These are phyloP conservation scores for Volvariella volvacea DNA, from an alignment of 1,284 basidiomycete species.

Conservation along the genomic window DNA sequence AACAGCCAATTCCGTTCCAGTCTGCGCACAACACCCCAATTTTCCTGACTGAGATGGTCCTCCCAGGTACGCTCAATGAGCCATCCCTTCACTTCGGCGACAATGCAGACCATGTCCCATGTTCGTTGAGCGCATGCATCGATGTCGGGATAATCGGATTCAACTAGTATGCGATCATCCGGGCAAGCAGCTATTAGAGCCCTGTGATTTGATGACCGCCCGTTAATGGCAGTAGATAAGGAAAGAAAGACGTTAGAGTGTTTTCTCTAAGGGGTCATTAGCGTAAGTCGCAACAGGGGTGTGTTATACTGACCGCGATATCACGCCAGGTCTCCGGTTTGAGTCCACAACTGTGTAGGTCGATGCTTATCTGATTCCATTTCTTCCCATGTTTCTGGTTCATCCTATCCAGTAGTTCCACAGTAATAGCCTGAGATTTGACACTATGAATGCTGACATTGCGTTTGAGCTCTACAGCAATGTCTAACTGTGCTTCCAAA, in stretches of 20 bases:
- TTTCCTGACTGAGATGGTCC: slow-evolving; percentile 25
- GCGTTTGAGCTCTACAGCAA: slow-evolving; percentile 66
- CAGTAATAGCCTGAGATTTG: slow-evolving; percentile 57
- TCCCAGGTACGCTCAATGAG: slow-evolving; percentile 53
- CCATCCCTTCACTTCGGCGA: slow-evolving; percentile 66
- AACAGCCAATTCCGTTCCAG: slow-evolving; percentile 61
- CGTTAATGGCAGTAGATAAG: slow-evolving; percentile 72
- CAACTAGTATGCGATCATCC: slow-evolving; percentile 60
- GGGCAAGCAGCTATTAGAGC: slow-evolving; percentile 54
- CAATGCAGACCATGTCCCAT: slow-evolving; percentile 61
- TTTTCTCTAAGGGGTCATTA: slow-evolving; percentile 39
- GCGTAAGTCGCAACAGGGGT: not conserved
- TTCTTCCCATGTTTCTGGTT: slow-evolving; percentile 37
- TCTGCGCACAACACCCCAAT: slow-evolving; percentile 58
- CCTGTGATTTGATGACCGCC: slow-evolving; percentile 51
- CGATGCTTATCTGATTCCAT: slow-evolving; percentile 61
- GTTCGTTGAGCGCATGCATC: slow-evolving; percentile 45
- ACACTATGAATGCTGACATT: slow-evolving; percentile 80
- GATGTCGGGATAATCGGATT: slow-evolving; percentile 69
- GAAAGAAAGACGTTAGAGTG: slow-evolving; percentile 73
- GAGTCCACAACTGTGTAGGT: slow-evolving; percentile 74
- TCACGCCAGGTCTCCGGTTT: slow-evolving; percentile 61
- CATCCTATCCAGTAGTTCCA: slow-evolving; percentile 54
- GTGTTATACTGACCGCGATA: slow-evolving; percentile 54
- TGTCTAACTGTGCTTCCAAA: slow-evolving; percentile 67